Percentiles rank a stretch among this genome's conserved stretches.
phyloP scores from a whole-genome alignment of 768 basidiomycete species.

The Strobilomyces confusus region DNA sequence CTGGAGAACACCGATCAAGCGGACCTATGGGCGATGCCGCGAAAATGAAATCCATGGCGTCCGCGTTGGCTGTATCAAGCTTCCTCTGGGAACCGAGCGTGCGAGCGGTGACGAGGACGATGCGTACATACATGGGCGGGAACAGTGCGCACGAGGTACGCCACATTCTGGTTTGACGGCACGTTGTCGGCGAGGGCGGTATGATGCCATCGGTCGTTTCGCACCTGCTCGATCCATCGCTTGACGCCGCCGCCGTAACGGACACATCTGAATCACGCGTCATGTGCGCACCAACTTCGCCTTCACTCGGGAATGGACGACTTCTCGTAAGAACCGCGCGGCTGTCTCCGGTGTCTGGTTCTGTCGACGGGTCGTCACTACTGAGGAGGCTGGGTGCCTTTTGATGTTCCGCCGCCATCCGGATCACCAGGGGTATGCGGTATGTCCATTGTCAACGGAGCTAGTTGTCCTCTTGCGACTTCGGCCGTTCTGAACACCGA shows the following conservation, averaged over 20 bases:
- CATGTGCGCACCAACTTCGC: not conserved
- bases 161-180: constrained; percentile 10
- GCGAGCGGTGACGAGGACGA: not conserved
- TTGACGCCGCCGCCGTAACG: constrained; percentile 14
- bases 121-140: not conserved
- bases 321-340: constrained; percentile 14
- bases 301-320: not conserved
- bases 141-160: constrained; percentile 3
- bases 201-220: not conserved
- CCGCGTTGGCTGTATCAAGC: constrained; percentile 3
- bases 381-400: not conserved
- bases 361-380: not conserved
- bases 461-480: constrained; percentile 5
- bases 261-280: not conserved
- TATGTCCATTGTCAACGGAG: constrained; percentile 12
- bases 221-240: constrained; percentile 16
- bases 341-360: constrained; percentile 13
- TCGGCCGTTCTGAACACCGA: constrained; percentile 7
- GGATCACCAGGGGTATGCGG: constrained; percentile 18
- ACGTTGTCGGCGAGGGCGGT: constrained; percentile 2
- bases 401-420: constrained; percentile 6
- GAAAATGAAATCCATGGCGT: not conserved
- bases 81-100: constrained; percentile 11
- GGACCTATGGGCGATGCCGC: constrained; percentile 18
- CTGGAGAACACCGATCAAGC: constrained; percentile 12